Percentiles rank a stretch among this genome's conserved stretches.
Evolutionary conservation across 768 basidiomycete species (phyloP).

Genomic region (Terana coerulea): DNA sequence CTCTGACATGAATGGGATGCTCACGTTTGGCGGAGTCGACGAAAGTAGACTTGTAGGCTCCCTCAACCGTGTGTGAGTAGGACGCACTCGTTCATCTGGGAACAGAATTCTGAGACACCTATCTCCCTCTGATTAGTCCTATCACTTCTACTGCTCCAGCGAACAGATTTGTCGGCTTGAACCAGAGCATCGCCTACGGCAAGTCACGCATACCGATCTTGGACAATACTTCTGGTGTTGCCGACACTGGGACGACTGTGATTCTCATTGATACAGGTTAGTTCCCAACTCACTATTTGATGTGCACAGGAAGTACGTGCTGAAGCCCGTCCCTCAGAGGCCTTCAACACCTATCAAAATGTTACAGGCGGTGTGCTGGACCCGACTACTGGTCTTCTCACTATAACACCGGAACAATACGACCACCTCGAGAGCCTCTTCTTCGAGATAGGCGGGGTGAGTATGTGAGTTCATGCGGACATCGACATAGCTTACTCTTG

Average conservation of each 20-base stretch:
- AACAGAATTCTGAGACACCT: no score
- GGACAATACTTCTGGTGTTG: slow-evolving; percentile 39
- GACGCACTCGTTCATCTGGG: no score
- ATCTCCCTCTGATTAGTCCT: slow-evolving; percentile 21
- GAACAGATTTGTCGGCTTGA: slow-evolving; percentile 25
- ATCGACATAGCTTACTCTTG: neutral
- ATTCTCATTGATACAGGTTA: slow-evolving; percentile 52
- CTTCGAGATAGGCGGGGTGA: slow-evolving; percentile 24
- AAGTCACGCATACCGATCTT: slow-evolving; percentile 24
- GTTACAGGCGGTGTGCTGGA: slow-evolving; percentile 28
- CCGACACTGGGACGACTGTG: slow-evolving; percentile 53
- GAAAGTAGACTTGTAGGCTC: neutral
- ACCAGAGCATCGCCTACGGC: slow-evolving; percentile 26
- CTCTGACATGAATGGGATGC: slow-evolving; percentile 17
- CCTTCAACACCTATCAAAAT: slow-evolving; percentile 19
- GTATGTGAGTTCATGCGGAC: no score
- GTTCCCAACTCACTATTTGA: neutral
- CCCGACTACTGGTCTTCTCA: slow-evolving; percentile 26
- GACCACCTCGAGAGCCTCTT: slow-evolving; percentile 21
- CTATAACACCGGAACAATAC: slow-evolving; percentile 24
- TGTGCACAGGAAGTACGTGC: neutral
- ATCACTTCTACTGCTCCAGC: slow-evolving; percentile 23
- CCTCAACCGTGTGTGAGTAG: slow-evolving; percentile 21
- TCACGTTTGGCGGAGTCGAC: slow-evolving; percentile 18
- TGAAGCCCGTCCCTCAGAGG: slow-evolving; percentile 15